phyloP scores from a whole-genome alignment of 2,329 filamentous ascomycete genomes.

The Chaetomiaceae sp. region DNA sequence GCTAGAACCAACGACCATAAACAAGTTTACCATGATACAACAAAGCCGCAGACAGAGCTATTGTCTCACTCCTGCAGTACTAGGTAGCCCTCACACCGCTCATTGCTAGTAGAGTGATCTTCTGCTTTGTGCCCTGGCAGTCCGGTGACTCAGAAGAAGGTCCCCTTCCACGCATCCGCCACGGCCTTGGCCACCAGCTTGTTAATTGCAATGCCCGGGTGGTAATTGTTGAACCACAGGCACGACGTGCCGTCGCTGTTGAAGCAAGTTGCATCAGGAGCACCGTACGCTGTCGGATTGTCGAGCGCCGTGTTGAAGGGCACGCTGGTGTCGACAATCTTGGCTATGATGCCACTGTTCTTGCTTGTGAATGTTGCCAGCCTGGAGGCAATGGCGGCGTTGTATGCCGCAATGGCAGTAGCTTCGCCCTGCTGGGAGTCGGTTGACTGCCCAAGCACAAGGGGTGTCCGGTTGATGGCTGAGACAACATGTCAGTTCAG shows the following conservation, averaged over 20 bases:
- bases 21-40: too few species aligned
- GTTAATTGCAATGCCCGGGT: slow-evolving; percentile 37
- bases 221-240: slow-evolving; percentile 41
- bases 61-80: too few species aligned
- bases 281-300: slow-evolving; percentile 36
- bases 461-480: slow-evolving; percentile 38
- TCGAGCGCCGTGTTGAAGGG: slow-evolving; percentile 39
- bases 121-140: not conserved
- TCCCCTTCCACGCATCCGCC: slow-evolving; percentile 26
- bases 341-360: slow-evolving; percentile 30
- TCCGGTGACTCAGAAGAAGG: slow-evolving; percentile 21
- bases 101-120: not conserved
- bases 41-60: too few species aligned
- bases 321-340: slow-evolving; percentile 35
- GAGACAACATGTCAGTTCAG: not conserved
- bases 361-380: slow-evolving; percentile 29
- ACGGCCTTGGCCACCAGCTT: slow-evolving; percentile 35
- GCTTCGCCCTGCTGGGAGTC: slow-evolving; percentile 28
- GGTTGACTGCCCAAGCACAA: slow-evolving; percentile 25
- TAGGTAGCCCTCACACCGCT: too few species aligned
- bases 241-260: slow-evolving; percentile 38
- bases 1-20: too few species aligned
- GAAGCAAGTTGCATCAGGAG: slow-evolving; percentile 37
- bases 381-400: slow-evolving; percentile 28
- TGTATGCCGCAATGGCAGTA: slow-evolving; percentile 34